Evolutionary conservation across 108 stramenopile species (phyloP), one percentile per base, ranked within the genome.

Genomic region (Skeletonema menzelii): DNA sequence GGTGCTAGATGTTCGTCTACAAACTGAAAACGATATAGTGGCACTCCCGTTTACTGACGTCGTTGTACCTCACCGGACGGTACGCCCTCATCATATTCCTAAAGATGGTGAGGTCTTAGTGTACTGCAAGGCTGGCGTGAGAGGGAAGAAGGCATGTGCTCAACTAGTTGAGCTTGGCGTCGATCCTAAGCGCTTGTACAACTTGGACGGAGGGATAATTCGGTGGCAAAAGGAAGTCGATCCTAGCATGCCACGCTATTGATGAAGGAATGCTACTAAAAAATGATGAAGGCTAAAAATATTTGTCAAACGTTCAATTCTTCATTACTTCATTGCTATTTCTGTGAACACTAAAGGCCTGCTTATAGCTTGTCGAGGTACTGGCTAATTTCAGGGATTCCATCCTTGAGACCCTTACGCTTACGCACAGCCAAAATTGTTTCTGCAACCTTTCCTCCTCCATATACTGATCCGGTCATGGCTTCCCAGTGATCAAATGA

Each of bases 301-400:
- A 53, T 53, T 22, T 8, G 1, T 53, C 49, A 53, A 53, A 53
- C 49, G 49, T 22, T 53, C 22, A 42, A 53, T 53, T 53, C 49
- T 53, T 53, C 24, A 60, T 47, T 60, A 60, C 59, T 60, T 60
- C 27, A 47, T 60, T 60, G 27, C 44, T 60, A 60, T 60, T 47
- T 12, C 59, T 60, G 17, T 60, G 7, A 19, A 17, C 59, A 60
- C 59, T 17, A 64, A n/a, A 22, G 22, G 19, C 49, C 22, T 28
- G 24, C 61, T 97, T 98, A 99, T 73, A 99, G 97, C 93, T 97
- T 98, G 95, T 99, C 98, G 37, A 98, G 86, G 92, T 98, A 99
- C 65, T 97, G 90, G 73, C 85, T 89, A 65, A 96, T 87, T 62
- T 97, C 94, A 59, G 99, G 99, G 73, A 98, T 93, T 47, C 93